Base-by-base conservation (phyloP, 441 rosid species). In the Erodium texanum region DNA sequence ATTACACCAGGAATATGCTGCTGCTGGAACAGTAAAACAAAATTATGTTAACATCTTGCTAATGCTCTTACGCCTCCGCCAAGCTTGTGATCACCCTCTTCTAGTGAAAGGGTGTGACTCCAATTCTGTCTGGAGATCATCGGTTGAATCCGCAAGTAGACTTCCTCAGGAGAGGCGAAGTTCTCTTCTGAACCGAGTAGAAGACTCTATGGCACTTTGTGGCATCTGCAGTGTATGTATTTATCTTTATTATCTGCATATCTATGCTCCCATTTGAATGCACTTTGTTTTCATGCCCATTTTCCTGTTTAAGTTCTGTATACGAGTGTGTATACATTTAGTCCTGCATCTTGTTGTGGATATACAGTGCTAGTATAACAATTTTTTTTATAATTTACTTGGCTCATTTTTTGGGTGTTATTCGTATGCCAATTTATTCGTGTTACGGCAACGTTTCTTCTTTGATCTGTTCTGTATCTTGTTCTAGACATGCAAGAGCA, bases 11-110 rank as follows among this genome's bases (percentile, higher is more conserved):
- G 96, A 89, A 80, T 92, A 92, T 80, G 91, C 88, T 18, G 93
- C 85, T 71, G 98, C 98, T 50, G 98, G 98, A 75, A 92, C 94
- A 59, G 93, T 92, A 29, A 89, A 86, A 74, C 93, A 89, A 73
- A 92, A 89, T 78, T 92, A 89, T 54, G 96, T 88, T 50, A 92
- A 92, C 77, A 89, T 92, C 76, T 80, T 92, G 78, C 76, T 92
- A 82, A 89, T 92, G 98, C 91, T 92, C 71, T 77, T 92, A 85
- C 95, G 98, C 52, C 95, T 92, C 71, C 89, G 96, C 61, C 98
- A 92, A 84, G 96, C 98, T 43, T 92, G 96, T 71, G 98, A 89
- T 80, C 94, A 92, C 74, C 97, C 93, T 70, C 90, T 85, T 82
- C 93, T 92, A 63, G 96, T 92, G 32, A 88, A 81, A 72, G 96